Evolutionary conservation across 1,284 basidiomycete species (phyloP).

Genomic region (Moesziomyces sp.): DNA sequence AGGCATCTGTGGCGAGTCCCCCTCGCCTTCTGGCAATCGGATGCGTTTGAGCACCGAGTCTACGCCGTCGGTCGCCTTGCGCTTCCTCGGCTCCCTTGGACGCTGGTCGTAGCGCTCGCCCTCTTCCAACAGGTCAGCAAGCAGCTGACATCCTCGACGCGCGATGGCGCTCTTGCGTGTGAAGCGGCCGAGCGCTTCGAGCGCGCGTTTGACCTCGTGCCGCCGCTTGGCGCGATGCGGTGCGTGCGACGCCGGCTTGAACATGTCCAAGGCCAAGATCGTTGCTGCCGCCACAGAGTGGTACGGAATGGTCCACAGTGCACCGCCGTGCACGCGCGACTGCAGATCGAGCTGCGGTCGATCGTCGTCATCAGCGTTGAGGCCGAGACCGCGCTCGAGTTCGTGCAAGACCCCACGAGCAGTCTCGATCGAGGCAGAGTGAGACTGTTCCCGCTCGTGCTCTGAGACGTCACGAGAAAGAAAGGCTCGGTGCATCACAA

Average conservation of each 20-base stretch:
- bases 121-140: slow-evolving; percentile 35
- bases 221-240: slow-evolving; percentile 20
- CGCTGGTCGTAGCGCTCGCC: slow-evolving; percentile 32
- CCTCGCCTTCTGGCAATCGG: slow-evolving; percentile 23
- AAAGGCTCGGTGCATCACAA: slow-evolving; percentile 53
- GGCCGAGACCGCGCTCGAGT: slow-evolving; percentile 38
- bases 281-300: slow-evolving; percentile 51
- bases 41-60: slow-evolving; percentile 38
- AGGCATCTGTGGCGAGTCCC: slow-evolving; percentile 2
- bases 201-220: slow-evolving; percentile 42
- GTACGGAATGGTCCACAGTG: slow-evolving; percentile 52
- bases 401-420: slow-evolving; percentile 46
- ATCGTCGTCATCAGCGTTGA: slow-evolving; percentile 32
- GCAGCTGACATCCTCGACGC: slow-evolving; percentile 41
- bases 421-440: slow-evolving; percentile 41
- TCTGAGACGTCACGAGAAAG: slow-evolving; percentile 34
- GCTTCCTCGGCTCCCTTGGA: slow-evolving; percentile 21
- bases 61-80: slow-evolving; percentile 25
- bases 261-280: slow-evolving; percentile 47
- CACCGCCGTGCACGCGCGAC: slow-evolving; percentile 47
- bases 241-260: slow-evolving; percentile 23
- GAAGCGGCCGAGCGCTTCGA: slow-evolving; percentile 32
- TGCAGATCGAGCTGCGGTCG: slow-evolving; percentile 42
- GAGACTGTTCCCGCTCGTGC: slow-evolving; percentile 36
- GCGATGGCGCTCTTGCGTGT: slow-evolving; percentile 49